Percentiles rank a stretch among this genome's conserved stretches.
Conservation (phyloP, 2,329 filamentous ascomycete species). For the Amesomyces nigricolor region DNA sequence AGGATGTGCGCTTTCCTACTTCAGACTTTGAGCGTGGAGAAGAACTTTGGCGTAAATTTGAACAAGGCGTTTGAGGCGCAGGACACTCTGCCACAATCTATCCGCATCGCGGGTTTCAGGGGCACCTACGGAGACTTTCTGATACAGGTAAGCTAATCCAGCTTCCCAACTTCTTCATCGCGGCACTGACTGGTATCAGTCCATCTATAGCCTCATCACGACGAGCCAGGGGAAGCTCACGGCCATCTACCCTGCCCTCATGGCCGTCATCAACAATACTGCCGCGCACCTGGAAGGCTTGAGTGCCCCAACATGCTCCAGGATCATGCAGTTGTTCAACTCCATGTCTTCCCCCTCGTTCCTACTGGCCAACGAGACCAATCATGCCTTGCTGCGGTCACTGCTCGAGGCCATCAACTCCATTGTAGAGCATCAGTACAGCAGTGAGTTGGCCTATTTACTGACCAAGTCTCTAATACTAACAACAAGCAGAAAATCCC, state of each 20-base stretch:
- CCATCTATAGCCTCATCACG: slow-evolving; percentile 86
- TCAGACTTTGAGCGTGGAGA: slow-evolving; percentile 90
- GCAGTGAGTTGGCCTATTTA: slow-evolving; percentile 46
- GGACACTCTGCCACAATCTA: slow-evolving; percentile 75
- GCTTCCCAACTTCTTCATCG: not conserved
- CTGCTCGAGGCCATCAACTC: slow-evolving; percentile 85
- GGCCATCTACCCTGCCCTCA: slow-evolving; percentile 83
- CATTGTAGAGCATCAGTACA: slow-evolving; percentile 83
- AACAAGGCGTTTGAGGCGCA: slow-evolving; percentile 87
- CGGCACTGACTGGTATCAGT: slow-evolving; percentile 43
- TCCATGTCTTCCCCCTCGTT: slow-evolving; percentile 94
- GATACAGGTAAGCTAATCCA: slow-evolving; percentile 62
- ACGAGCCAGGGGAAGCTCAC: slow-evolving; percentile 85
- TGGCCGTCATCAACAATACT: slow-evolving; percentile 92
- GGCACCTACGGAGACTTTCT: slow-evolving; percentile 93
- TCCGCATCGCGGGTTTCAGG: slow-evolving; percentile 76
- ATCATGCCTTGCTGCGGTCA: slow-evolving; percentile 74
- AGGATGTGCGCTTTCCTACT: slow-evolving; percentile 97
- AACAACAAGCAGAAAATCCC: slow-evolving; percentile 58
- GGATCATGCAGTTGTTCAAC: slow-evolving; percentile 78
- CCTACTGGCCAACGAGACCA: slow-evolving; percentile 84
- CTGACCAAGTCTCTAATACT: not conserved
- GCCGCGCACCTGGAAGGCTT: slow-evolving; percentile 77
- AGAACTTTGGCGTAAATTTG: slow-evolving; percentile 81
- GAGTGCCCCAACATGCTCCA: slow-evolving; percentile 68